Evolutionary conservation across 768 basidiomycete species (phyloP), one percentile per base, ranked within the genome.

Genomic region (Lactifluus rugatus): DNA sequence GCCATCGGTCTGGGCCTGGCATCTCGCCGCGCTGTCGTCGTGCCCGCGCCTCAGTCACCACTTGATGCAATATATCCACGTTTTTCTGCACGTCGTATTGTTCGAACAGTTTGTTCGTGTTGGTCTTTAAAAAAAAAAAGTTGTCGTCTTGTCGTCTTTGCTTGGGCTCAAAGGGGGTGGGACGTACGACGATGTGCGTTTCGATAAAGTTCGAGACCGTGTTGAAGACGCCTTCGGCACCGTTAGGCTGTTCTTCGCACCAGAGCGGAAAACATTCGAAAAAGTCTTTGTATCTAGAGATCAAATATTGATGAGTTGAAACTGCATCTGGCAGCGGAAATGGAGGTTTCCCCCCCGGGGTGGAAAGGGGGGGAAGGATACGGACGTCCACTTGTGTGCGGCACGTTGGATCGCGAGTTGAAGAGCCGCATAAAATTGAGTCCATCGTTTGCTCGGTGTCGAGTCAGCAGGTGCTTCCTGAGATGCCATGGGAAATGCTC

Each of bases 171-270:
- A 31, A n/a, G n/a, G n/a, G 28, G 9, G 10, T 8, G 1, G 55
- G 8, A 56, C 66, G 57, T 55, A 64, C 70, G 54, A 69, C 76
- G 70, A 81, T 84, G 51, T 82, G 77, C 13, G 80, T 77, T 63
- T 89, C 86, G 65, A 89, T 84, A 54, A 86, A 85, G 61, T 81
- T 75, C 5, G 86, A 81, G 17, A 90, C 81, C 17, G 80, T 81
- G 55, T 82, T 83, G 66, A 67, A 70, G 37, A 71, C 67, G 8
- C 67, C 65, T 17, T 69, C 65, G 25, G 72, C 71, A 34, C 68
- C 67, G 47, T 69, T 69, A 23, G 71, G 69, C 52, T 72, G 60
- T 21, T 73, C 72, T 46, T 73, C 69, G 54, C 71, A 72, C 68
- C 70, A 73, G 23, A 71, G 63, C 13, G 73, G 68, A 61, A 75